Conservation (phyloP, 73 alveolate genomes). For the Tetrahymena malaccensis region DNA sequence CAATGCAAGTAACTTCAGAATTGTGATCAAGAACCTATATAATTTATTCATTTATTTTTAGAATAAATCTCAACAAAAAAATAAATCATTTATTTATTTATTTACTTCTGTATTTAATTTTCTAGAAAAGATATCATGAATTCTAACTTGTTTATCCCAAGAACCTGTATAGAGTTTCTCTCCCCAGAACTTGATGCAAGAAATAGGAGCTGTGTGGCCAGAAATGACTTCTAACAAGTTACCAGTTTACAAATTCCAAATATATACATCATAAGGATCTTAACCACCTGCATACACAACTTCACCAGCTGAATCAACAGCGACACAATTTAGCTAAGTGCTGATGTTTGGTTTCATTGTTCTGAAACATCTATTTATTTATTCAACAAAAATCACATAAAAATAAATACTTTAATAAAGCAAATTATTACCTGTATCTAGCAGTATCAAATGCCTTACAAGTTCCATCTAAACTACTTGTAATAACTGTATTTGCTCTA, state of each 20-base stretch:
- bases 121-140: constrained; percentile 80
- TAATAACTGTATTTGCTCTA: constrained; percentile 58
- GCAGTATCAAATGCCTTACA: constrained; percentile 91
- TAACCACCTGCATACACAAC: constrained; percentile 74
- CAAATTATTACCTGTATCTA: constrained; percentile 59
- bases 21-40: constrained; percentile 21
- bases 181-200: constrained; percentile 59
- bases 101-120: constrained; percentile 62
- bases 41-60: too few relatives aligned
- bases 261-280: constrained; percentile 86
- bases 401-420: background rate
- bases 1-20: constrained; percentile 33
- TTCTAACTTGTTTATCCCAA: constrained; percentile 91
- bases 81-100: constrained; percentile 47
- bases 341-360: constrained; percentile 79
- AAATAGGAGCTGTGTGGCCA: constrained; percentile 89
- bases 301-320: constrained; percentile 84
- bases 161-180: constrained; percentile 66
- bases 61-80: constrained; percentile 39
- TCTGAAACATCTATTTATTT: constrained; percentile 55
- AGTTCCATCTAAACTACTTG: constrained; percentile 89
- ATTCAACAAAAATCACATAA: background rate
- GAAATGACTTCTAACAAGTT: constrained; percentile 73
- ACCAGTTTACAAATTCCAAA: constrained; percentile 87
- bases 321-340: constrained; percentile 74